Conservation (phyloP, 1,284 basidiomycete species). For the Irpex rosettiformis region DNA sequence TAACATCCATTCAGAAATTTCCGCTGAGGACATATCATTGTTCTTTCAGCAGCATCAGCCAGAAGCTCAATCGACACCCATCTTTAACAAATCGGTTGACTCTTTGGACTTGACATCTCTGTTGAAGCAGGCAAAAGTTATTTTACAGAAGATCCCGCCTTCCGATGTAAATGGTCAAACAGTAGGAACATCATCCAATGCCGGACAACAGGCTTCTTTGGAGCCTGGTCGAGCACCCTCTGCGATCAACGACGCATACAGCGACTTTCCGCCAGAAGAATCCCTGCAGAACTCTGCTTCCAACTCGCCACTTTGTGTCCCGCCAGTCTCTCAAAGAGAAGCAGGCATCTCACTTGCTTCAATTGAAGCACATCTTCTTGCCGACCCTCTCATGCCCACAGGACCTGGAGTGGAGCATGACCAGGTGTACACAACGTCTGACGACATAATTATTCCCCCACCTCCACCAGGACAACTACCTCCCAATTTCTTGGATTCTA, state of each 20-base stretch:
- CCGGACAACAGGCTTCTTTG: neutral
- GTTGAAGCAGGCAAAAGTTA: neutral
- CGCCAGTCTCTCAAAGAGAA: neutral
- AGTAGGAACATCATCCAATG: neutral
- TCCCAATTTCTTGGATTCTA: neutral
- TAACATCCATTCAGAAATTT: neutral
- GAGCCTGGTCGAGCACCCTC: neutral
- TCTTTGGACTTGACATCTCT: neutral
- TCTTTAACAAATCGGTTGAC: neutral
- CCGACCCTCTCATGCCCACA: too few species aligned
- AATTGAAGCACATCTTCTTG: neutral
- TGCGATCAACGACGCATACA: neutral
- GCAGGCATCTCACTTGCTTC: neutral
- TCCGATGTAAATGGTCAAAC: neutral
- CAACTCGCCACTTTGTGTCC: neutral
- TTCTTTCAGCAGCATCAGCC: neutral
- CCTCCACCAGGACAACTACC: neutral
- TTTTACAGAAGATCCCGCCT: neutral
- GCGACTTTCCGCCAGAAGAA: neutral
- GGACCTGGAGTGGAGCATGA: too few species aligned
- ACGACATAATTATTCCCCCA: neutral
- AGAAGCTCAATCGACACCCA: neutral
- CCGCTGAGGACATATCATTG: neutral
- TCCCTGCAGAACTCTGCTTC: neutral
- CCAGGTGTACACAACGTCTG: neutral